Base-by-base conservation (phyloP, 2,329 filamentous ascomycete species). In the Exophiala viscosa region DNA sequence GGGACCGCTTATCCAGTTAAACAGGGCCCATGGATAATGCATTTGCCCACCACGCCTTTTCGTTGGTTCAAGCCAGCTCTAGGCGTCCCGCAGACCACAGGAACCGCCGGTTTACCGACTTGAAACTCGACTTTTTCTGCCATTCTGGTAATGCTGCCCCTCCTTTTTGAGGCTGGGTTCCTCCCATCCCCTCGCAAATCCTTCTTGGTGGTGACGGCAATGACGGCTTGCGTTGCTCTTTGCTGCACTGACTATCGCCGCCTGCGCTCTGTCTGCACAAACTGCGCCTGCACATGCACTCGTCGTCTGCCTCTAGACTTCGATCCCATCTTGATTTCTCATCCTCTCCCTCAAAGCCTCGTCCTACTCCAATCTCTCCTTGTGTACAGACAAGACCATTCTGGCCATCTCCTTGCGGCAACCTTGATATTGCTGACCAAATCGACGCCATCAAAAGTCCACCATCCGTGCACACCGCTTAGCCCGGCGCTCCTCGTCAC, bases 401-500 rank as follows among this genome's bases (percentile, higher is more conserved):
- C 17, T 8, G 1, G 18, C 35, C 34, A 13, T 32, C 23, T 14
- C 36, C 32, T 34, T 28, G 15, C 31, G 15, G 34, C 32, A 17
- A 23, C 20, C 38, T 14, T 34, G 18, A 41, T 4, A 3, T 14
- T 15, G 45, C 36, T 40, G 15, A 39, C 45, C 34, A 31, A 41
- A 14, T 41, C 23, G 13, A 42, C 18, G 18, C 10, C 36, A 40
- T 39, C 45, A 31, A 17, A 17, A 31, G 11, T 45, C 31, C 33
- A 23, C 32, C 23, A 33, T 13, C 31, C 6, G 10, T 47, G 33
- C 46, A 47, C 43, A 48, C 48, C 48, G 48, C 52, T 47, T 43
- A 47, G 39, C 47, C 48, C 35, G 35, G 46, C 20, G 18, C 14
- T 42, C 45, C 47, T 53, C 47, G 54, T 57, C 54, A 53, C 50